A percentile compares a stretch with the other conserved stretches of the same genome.
phyloP scores from a whole-genome alignment of 768 basidiomycete species.

The Lactarius pseudohatsudake region DNA sequence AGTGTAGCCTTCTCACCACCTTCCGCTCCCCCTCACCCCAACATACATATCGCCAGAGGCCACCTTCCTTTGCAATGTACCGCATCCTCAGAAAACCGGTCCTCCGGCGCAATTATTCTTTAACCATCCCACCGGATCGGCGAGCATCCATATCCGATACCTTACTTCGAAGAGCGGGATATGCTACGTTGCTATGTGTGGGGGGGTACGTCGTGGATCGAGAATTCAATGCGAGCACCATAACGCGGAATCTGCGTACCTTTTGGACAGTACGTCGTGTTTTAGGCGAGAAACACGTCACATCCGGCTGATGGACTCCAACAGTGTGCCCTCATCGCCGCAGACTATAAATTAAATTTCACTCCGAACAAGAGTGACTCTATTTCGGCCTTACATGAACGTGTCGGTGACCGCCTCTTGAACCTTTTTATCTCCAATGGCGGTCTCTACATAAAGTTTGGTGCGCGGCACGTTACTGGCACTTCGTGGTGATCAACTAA shows the following conservation, averaged over 20 bases:
- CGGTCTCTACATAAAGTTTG: slow-evolving; percentile 84
- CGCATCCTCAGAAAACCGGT: neutral
- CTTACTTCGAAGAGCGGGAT: slow-evolving; percentile 32
- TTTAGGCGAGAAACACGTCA: neutral
- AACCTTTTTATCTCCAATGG: slow-evolving; percentile 79
- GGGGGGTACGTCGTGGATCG: slow-evolving; percentile 42
- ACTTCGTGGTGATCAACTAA: slow-evolving; percentile 3
- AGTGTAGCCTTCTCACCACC: neutral
- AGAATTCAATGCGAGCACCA: slow-evolving; percentile 50
- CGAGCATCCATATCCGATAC: slow-evolving; percentile 4
- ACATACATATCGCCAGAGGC: neutral
- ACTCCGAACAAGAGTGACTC: slow-evolving; percentile 63
- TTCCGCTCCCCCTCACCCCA: neutral
- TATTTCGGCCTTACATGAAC: slow-evolving; percentile 80
- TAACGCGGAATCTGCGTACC: slow-evolving; percentile 48
- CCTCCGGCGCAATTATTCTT: neutral
- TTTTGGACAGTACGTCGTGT: slow-evolving; percentile 46
- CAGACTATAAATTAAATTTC: slow-evolving; percentile 90
- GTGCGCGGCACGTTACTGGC: slow-evolving; percentile 37
- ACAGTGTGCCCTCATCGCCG: slow-evolving; percentile 66
- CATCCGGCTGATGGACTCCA: neutral
- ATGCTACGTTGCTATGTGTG: slow-evolving; percentile 34
- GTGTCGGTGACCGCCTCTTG: slow-evolving; percentile 77
- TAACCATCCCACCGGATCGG: neutral
- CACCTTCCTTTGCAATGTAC: neutral